Conservation (phyloP, 2,329 filamentous ascomycete species). For the Ceratocystis eucalypticola region DNA sequence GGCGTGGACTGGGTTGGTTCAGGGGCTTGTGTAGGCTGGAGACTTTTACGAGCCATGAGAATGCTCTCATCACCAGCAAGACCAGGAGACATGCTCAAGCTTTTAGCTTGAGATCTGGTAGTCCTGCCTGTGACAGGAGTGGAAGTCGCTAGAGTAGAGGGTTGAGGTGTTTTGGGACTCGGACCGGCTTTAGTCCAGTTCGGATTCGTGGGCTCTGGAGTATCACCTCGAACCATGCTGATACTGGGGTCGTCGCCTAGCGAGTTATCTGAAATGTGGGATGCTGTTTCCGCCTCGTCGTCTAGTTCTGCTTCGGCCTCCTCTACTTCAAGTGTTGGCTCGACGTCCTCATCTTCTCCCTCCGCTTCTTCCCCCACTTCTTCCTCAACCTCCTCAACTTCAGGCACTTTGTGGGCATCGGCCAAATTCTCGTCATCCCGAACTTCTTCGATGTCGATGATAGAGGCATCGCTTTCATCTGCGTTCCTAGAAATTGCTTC, state of each 20-base stretch:
- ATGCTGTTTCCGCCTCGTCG: not conserved
- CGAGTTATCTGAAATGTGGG: constrained; percentile 3
- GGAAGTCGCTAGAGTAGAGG: not conserved
- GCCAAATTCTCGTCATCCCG: constrained; percentile 1
- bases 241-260: constrained; percentile 14
- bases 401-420: not conserved
- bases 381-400: constrained; percentile 5
- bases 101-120: constrained; percentile 16
- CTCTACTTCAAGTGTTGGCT: not conserved
- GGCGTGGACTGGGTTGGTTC: not conserved
- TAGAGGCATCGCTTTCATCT: not conserved
- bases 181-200: not conserved
- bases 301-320: not conserved
- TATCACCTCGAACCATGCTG: constrained; percentile 11
- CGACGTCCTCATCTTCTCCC: not conserved
- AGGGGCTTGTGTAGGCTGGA: not conserved
- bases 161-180: constrained; percentile 1
- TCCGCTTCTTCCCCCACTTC: not conserved
- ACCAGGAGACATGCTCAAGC: constrained; percentile 14
- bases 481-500: not conserved
- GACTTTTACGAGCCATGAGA: constrained; percentile 5
- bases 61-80: constrained; percentile 10
- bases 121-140: constrained; percentile 13
- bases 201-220: not conserved
- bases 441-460: constrained; percentile 9